Base-by-base conservation (phyloP, 176 grass and related monocot genomes). In the Oryza glumipatula region DNA sequence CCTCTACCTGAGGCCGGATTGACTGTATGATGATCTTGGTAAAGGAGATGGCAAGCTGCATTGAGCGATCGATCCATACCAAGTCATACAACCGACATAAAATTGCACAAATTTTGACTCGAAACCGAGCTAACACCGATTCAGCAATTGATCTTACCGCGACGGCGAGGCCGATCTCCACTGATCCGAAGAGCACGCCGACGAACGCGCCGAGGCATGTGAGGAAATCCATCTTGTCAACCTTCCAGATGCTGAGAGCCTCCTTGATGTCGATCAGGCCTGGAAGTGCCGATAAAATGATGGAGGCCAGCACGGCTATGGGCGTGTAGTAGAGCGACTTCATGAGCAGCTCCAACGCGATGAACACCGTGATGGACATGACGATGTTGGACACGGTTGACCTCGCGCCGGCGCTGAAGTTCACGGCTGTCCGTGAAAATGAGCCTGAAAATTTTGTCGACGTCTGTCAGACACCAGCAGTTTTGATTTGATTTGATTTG, bases 221-320 rank as follows among this genome's bases (percentile, higher is more conserved):
- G 13, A 98, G 54, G 70, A 96, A 98, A 83, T 99, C 96, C 91
- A 94, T 99, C 80, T 99, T 99, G 76, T 99, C 96, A 2, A 99
- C 67, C 58, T 90, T 93, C 88, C 93, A 99, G 65, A 99, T 94
- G 44, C 44, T 94, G 81, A 26, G 83, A 22, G 91, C 93, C 86
- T 96, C 91, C 61, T 94, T 92, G 17, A 94, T 68, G 79, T 99
- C 89, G 22, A 99, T 94, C 68, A 99, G 83, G 14, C 96, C 96
- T 0, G 96, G 96, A 36, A 99, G 89, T 4, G 96, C 96, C 0
- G 96, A 99, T 12, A 99, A 81, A 24, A 99, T 99, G 65, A 99
- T 98, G 60, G 96, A 98, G 21, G 96, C 93, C 0, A 98, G 93
- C 68, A 98, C 94, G 21, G 96, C 89, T n/a, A 98, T 82, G 21